Conservation (phyloP, 2,329 filamentous ascomycete genomes). For the Epichloe amarillans region DNA sequence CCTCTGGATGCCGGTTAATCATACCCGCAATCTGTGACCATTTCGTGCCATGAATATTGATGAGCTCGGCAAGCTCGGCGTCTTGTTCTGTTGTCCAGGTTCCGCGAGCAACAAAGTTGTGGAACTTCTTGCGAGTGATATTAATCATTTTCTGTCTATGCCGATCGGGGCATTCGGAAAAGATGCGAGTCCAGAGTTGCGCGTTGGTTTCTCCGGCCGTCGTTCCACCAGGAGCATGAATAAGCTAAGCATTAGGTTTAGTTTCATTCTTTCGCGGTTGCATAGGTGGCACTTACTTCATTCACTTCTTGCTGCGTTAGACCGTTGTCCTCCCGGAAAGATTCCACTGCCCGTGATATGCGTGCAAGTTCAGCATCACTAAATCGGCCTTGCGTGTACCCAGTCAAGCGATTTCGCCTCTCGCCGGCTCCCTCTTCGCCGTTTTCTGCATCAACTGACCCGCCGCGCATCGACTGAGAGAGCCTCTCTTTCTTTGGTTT, state of each 20-base stretch:
- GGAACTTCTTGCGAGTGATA: slow-evolving; percentile 47
- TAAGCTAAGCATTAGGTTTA: slow-evolving; percentile 16
- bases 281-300: slow-evolving; percentile 20
- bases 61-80: slow-evolving; percentile 21
- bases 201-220: slow-evolving; percentile 22
- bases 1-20: slow-evolving; percentile 50
- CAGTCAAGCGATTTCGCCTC: slow-evolving; percentile 14
- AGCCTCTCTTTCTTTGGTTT: slow-evolving; percentile 8
- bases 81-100: slow-evolving; percentile 27
- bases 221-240: slow-evolving; percentile 23
- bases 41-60: slow-evolving; percentile 28
- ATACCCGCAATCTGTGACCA: slow-evolving; percentile 50
- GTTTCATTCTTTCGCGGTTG: background rate
- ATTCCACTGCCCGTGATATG: slow-evolving; percentile 28
- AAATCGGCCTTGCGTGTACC: slow-evolving; percentile 28
- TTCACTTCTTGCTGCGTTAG: slow-evolving; percentile 35
- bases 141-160: slow-evolving; percentile 41
- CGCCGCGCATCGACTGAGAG: slow-evolving; percentile 13
- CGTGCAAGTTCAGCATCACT: slow-evolving; percentile 28
- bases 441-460: slow-evolving; percentile 9
- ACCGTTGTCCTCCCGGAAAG: slow-evolving; percentile 28
- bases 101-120: slow-evolving; percentile 47
- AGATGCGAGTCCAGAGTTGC: slow-evolving; percentile 38
- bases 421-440: slow-evolving; percentile 7
- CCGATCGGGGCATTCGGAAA: slow-evolving; percentile 33